Percentiles rank a stretch among this genome's conserved stretches.
Conservation (phyloP, 345 rosid genomes). For the Eucalyptus leucophloia region DNA sequence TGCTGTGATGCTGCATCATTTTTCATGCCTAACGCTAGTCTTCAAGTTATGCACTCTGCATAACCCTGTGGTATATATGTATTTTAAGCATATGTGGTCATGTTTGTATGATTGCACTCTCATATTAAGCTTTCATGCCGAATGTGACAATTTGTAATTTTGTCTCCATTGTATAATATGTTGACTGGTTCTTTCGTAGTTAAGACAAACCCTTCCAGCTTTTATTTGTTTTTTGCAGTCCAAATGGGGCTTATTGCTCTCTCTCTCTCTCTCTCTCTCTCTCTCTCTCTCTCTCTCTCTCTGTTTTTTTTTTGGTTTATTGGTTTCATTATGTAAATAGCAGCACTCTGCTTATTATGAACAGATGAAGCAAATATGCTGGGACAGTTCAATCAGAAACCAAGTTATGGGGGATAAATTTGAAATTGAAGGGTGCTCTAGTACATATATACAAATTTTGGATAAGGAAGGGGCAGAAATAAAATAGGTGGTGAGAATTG, state of each 20-base stretch:
- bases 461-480: not conserved
- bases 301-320: too few species aligned
- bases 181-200: not conserved
- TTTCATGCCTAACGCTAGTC: not conserved
- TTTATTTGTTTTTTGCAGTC: constrained; percentile 32
- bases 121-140: not conserved
- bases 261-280: too few species aligned
- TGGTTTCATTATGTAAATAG: too few species aligned
- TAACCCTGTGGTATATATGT: not conserved
- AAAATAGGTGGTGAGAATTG: not conserved
- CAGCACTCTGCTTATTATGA: not conserved
- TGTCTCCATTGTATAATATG: not conserved
- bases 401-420: not conserved
- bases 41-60: not conserved
- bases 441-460: not conserved
- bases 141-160: not conserved
- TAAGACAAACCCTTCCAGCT: not conserved
- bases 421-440: not conserved
- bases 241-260: too few species aligned
- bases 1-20: not conserved
- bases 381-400: not conserved
- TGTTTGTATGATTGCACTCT: not conserved
- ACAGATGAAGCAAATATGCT: not conserved
- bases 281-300: too few species aligned
- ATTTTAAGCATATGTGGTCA: not conserved